phyloP scores from a whole-genome alignment of 2,329 filamentous ascomycete genomes.

The Curvularia spicifera region DNA sequence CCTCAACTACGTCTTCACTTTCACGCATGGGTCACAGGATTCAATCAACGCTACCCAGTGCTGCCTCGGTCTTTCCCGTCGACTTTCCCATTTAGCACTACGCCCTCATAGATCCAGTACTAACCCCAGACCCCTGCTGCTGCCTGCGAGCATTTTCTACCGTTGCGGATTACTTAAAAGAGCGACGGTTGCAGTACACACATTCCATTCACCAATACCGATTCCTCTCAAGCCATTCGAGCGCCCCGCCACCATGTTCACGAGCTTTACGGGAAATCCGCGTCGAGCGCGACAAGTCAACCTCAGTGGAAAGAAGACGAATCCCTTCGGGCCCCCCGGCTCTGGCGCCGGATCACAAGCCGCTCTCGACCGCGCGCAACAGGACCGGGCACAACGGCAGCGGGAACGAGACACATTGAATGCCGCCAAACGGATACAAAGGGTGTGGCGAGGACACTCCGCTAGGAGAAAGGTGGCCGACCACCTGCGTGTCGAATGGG shows the following conservation, averaged over 20 bases:
- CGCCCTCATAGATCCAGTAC: conserved; percentile 11
- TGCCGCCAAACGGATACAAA: conserved; percentile 77
- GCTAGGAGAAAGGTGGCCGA: conserved; percentile 65
- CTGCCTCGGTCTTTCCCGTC: conserved; percentile 7
- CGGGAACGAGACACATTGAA: conserved; percentile 78
- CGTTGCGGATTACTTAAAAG: background rate
- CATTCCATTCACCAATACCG: background rate
- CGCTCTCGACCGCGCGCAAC: conserved; percentile 83
- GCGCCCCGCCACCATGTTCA: conserved; percentile 71
- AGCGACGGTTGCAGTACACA: background rate
- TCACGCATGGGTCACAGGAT: background rate
- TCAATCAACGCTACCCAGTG: background rate
- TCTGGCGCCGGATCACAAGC: conserved; percentile 70
- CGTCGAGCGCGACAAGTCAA: conserved; percentile 90
- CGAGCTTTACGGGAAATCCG: conserved; percentile 87
- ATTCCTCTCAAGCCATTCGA: background rate
- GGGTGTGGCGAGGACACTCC: conserved; percentile 79
- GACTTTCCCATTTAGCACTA: conserved; percentile 8
- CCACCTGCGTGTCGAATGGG: conserved; percentile 53
- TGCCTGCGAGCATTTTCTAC: background rate
- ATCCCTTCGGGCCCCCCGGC: conserved; percentile 73
- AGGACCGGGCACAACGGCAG: conserved; percentile 80
- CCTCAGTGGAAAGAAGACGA: conserved; percentile 81
- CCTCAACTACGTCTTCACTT: background rate
- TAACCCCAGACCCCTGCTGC: conserved; percentile 7